Evolutionary conservation across 2,329 filamentous ascomycete genomes (phyloP).

Genomic region (Coniella vitis): DNA sequence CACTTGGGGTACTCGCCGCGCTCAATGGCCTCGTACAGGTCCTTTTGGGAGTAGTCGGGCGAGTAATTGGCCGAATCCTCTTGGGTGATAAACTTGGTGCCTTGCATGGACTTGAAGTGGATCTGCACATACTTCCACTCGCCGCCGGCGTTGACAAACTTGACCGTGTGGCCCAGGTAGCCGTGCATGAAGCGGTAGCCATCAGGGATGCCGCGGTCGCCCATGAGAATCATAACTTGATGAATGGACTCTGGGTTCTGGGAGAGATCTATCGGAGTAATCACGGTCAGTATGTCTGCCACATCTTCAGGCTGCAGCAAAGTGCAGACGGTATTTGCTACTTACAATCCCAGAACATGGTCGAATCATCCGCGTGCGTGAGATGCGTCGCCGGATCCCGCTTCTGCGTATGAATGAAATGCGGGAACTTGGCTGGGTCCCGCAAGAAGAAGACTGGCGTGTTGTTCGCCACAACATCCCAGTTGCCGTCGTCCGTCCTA

Average conservation of each 20-base stretch:
- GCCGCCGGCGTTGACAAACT: conserved; percentile 47
- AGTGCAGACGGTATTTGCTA: background rate
- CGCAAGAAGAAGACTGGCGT: conserved; percentile 71
- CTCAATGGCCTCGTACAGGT: conserved; percentile 47
- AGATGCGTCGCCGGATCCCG: conserved; percentile 63
- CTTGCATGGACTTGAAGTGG: conserved; percentile 46
- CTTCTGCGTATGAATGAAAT: conserved; percentile 71
- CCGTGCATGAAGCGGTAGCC: conserved; percentile 48
- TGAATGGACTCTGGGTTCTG: conserved; percentile 55
- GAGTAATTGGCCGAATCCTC: conserved; percentile 37
- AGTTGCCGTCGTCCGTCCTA: conserved; percentile 67
- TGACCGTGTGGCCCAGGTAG: conserved; percentile 49
- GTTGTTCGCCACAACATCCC: conserved; percentile 66
- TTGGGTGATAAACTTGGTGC: conserved; percentile 43
- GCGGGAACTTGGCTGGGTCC: conserved; percentile 65
- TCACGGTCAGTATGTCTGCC: background rate
- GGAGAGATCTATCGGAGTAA: conserved; percentile 32
- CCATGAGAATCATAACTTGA: conserved; percentile 52
- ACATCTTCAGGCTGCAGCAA: no score
- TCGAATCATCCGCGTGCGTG: conserved; percentile 52
- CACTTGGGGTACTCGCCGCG: conserved; percentile 47
- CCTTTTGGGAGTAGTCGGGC: conserved; percentile 44
- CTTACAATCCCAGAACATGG: conserved; percentile 56
- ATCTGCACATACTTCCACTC: conserved; percentile 48
- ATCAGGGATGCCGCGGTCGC: conserved; percentile 49